phyloP scores from a whole-genome alignment of 2,329 filamentous ascomycete genomes.

The Diaporthe sp. region DNA sequence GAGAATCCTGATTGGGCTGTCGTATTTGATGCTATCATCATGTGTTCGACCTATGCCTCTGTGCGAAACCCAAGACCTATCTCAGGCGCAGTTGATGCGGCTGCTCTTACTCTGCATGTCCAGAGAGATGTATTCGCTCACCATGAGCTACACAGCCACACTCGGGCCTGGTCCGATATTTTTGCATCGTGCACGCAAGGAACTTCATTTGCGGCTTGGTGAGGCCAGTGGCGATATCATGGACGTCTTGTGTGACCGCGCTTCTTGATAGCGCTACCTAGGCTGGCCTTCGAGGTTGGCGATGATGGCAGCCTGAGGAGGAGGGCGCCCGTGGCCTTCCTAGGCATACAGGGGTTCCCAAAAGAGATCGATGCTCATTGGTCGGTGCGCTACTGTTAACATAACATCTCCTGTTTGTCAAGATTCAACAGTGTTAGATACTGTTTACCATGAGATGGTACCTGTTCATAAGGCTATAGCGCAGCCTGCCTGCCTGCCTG shows the following conservation, averaged over 20 bases:
- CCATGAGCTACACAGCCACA: not conserved
- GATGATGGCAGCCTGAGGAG: no score
- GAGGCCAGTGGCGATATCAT: not conserved
- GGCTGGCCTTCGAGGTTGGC: not conserved
- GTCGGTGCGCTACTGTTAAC: not conserved
- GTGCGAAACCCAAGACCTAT: not conserved
- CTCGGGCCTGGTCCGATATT: not conserved
- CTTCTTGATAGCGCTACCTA: not conserved
- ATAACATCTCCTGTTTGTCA: not conserved
- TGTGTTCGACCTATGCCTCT: not conserved
- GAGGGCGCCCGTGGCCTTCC: no score
- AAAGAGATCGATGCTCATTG: not conserved
- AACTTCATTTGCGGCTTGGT: not conserved
- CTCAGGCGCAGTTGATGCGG: not conserved
- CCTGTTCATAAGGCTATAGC: not conserved
- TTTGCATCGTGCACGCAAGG: not conserved
- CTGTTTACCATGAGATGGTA: no score
- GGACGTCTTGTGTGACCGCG: not conserved
- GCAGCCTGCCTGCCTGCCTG: not conserved
- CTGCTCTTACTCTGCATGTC: not conserved
- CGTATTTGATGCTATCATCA: not conserved
- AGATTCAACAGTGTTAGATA: not conserved
- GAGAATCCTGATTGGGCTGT: not conserved
- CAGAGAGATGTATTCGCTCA: not conserved
- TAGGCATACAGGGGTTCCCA: no score